Conservation (phyloP, 2,329 filamentous ascomycete genomes). For the Exophiala sideris region DNA sequence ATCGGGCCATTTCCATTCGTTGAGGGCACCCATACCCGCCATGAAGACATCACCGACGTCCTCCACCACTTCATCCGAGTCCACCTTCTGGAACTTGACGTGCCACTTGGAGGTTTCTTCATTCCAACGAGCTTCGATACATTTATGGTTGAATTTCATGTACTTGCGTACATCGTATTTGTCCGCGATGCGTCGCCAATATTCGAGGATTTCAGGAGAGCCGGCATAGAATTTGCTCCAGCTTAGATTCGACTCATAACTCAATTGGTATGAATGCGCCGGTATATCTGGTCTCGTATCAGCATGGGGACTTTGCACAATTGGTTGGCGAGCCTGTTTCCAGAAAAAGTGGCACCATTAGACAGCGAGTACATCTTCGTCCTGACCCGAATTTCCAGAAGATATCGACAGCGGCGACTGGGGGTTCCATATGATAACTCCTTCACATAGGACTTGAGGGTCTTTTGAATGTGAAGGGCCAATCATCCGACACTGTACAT, state of each 20-base stretch:
- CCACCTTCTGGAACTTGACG: constrained; percentile 19
- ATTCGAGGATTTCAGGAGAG: constrained; percentile 27
- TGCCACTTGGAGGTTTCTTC: constrained; percentile 28
- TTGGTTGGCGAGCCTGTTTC: neutral
- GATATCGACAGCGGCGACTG: too few species aligned
- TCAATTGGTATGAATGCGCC: constrained; percentile 24
- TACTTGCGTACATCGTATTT: constrained; percentile 29
- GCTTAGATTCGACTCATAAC: constrained; percentile 14
- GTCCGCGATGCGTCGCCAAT: constrained; percentile 22
- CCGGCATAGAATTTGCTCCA: constrained; percentile 29
- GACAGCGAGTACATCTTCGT: too few species aligned
- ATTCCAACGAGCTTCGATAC: constrained; percentile 27
- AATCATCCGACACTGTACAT: too few species aligned
- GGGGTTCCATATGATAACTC: too few species aligned
- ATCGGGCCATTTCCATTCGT: constrained; percentile 46
- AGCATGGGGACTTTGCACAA: neutral
- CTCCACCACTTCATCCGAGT: constrained; percentile 23
- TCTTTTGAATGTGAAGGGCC: too few species aligned
- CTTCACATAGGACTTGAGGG: too few species aligned
- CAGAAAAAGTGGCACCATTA: too few species aligned
- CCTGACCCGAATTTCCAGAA: too few species aligned
- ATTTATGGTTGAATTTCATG: constrained; percentile 31
- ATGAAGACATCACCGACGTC: constrained; percentile 52
- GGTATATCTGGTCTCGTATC: constrained; percentile 15
- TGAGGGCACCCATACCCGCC: constrained; percentile 57